phyloP scores from a whole-genome alignment of 2,329 filamentous ascomycete species.

The Ambrosiella beaveri region DNA sequence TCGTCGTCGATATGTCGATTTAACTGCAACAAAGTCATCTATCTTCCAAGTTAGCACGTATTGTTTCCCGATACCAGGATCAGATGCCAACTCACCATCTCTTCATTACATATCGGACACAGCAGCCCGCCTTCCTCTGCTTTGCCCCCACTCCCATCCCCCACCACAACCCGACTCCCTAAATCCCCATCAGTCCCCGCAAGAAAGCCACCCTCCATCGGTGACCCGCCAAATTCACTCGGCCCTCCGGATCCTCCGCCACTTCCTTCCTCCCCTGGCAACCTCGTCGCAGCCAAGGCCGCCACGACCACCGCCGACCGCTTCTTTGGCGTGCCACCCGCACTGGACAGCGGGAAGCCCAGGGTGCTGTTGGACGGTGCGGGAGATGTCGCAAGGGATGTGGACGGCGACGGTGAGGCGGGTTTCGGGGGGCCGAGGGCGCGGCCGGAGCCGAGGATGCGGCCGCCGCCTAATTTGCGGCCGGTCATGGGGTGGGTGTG shows the following conservation, averaged over 20 bases:
- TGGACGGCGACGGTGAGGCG: constrained; percentile 25
- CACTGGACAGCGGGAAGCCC: neutral
- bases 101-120: constrained; percentile 95
- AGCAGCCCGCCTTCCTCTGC: constrained; percentile 49
- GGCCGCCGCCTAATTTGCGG: constrained; percentile 79
- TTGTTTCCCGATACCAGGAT: constrained; percentile 15
- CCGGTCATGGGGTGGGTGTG: constrained; percentile 43
- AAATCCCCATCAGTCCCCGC: constrained; percentile 52
- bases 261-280: neutral
- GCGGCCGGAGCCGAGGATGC: constrained; percentile 75
- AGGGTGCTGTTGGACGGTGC: constrained; percentile 1
- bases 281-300: neutral
- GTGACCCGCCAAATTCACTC: constrained; percentile 30
- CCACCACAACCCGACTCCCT: too few species aligned
- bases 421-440: constrained; percentile 48
- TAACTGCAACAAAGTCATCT: constrained; percentile 83
- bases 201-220: constrained; percentile 42
- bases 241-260: neutral
- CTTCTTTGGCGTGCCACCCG: neutral
- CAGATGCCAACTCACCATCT: constrained; percentile 52
- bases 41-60: constrained; percentile 8
- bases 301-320: neutral
- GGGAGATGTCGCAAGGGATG: constrained; percentile 16
- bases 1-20: constrained; percentile 74
- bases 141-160: constrained; percentile 26